These are phyloP conservation scores for Boeremia lycopersici DNA, from an alignment of 2,329 filamentous ascomycete species.

Conservation along the genomic window DNA sequence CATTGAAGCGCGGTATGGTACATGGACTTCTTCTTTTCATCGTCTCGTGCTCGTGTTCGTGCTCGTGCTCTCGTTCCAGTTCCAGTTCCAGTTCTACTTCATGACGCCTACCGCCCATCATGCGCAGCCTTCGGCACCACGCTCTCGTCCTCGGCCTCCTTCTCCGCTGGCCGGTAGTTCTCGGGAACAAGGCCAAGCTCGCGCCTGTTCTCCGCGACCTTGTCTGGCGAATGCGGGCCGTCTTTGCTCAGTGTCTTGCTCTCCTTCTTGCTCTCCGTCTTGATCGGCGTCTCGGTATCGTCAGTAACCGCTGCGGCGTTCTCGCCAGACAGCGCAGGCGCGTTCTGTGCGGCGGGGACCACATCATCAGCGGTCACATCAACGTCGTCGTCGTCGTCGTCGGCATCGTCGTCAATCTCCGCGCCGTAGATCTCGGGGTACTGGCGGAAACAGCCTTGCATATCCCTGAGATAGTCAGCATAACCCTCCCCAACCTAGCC, in stretches of 20 bases:
- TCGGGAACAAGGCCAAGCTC: conserved; percentile 26
- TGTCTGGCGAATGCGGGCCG: conserved; percentile 17
- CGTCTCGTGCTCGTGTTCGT: no score
- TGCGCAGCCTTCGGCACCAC: conserved; percentile 58
- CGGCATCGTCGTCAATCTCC: conserved; percentile 83
- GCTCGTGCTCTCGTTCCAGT: no score
- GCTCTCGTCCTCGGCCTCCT: conserved; percentile 49
- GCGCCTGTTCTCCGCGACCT: conserved; percentile 16
- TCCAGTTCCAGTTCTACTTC: no score
- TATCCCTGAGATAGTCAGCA: conserved; percentile 64
- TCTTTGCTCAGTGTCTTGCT: conserved; percentile 13
- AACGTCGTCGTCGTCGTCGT: conserved; percentile 59
- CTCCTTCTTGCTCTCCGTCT: background rate
- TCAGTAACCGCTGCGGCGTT: background rate
- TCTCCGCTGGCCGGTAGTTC: conserved; percentile 24
- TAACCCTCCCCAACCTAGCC: background rate
- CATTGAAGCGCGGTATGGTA: no score
- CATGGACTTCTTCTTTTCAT: no score
- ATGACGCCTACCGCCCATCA: conserved; percentile 38
- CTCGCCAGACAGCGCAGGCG: conserved; percentile 4
- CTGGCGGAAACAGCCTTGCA: conserved; percentile 95
- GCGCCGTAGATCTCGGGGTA: conserved; percentile 93
- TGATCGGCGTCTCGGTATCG: background rate
- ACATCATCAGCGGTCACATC: conserved; percentile 19
- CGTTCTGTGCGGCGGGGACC: background rate